Evolutionary conservation across 2,329 filamentous ascomycete species (phyloP).

Genomic region (Talaromyces piceae): DNA sequence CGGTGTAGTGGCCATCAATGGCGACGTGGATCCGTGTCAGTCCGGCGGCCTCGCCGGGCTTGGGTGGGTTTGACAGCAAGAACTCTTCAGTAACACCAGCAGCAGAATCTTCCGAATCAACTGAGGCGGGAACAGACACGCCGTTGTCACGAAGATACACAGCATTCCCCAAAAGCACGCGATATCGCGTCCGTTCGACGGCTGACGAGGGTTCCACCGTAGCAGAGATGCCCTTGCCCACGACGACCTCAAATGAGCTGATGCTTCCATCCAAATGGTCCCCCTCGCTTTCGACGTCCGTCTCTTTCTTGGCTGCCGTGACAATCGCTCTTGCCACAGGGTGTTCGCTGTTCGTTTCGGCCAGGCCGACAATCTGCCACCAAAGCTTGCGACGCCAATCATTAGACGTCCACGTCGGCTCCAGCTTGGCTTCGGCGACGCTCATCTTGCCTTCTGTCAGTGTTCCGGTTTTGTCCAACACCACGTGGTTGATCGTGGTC

Average conservation of each 20-base stretch:
- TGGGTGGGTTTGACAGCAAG: slow-evolving; percentile 24
- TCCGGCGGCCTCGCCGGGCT: slow-evolving; percentile 48
- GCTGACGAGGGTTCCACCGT: slow-evolving; percentile 67
- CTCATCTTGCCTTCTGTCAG: slow-evolving; percentile 94
- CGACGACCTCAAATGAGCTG: slow-evolving; percentile 72
- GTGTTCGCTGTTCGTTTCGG: slow-evolving; percentile 92
- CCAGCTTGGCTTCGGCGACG: slow-evolving; percentile 65
- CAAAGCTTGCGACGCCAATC: slow-evolving; percentile 67
- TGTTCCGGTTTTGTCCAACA: slow-evolving; percentile 94
- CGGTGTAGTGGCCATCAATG: slow-evolving; percentile 73
- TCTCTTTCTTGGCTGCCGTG: slow-evolving; percentile 63
- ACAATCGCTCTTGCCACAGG: slow-evolving; percentile 89
- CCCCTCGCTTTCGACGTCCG: slow-evolving; percentile 64
- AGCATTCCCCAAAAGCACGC: slow-evolving; percentile 76
- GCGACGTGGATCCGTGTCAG: slow-evolving; percentile 89
- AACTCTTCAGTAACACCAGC: slow-evolving; percentile 23
- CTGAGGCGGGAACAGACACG: slow-evolving; percentile 50
- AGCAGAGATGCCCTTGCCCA: slow-evolving; percentile 80
- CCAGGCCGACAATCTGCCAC: slow-evolving; percentile 95
- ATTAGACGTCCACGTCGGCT: slow-evolving; percentile 60
- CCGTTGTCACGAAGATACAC: slow-evolving; percentile 65
- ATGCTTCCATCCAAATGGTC: slow-evolving; percentile 73
- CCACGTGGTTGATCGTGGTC: slow-evolving; percentile 81
- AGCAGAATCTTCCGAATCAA: no score
- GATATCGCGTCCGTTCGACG: slow-evolving; percentile 63